phyloP scores from a whole-genome alignment of 2,329 filamentous ascomycete species.

The Chrysoporthe puriensis region DNA sequence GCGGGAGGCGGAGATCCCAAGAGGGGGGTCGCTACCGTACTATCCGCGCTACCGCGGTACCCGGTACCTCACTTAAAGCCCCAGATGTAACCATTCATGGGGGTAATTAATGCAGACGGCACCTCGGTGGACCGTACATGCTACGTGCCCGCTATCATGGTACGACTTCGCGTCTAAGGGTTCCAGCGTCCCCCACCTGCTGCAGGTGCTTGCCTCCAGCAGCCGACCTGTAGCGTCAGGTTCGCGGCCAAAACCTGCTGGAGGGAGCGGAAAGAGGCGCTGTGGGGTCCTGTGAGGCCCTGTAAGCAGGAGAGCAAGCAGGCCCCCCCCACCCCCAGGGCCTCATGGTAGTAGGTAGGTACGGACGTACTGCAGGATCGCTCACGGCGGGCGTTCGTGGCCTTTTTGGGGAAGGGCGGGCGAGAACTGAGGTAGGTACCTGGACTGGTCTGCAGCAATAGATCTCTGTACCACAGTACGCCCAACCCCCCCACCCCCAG shows the following conservation, averaged over 20 bases:
- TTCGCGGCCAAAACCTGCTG: too few relatives aligned
- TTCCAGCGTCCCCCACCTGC: neutral
- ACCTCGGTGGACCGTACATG: neutral
- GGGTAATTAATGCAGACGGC: neutral
- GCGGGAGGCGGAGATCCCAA: slow-evolving; percentile 8
- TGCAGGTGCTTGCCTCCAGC: neutral
- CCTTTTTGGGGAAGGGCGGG: too few relatives aligned
- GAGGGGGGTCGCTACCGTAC: neutral
- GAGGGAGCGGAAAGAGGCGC: too few relatives aligned
- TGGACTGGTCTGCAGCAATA: too few relatives aligned
- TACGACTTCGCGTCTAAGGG: neutral
- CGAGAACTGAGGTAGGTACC: neutral
- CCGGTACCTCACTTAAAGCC: too few relatives aligned
- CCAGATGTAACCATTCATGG: slow-evolving; percentile 8
- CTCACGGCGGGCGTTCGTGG: too few relatives aligned
- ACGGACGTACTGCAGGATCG: too few relatives aligned
- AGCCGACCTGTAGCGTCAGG: neutral
- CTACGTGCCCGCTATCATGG: neutral
- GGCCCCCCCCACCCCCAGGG: too few relatives aligned
- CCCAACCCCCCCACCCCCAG: neutral
- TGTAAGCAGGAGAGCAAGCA: too few relatives aligned
- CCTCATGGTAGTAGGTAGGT: too few relatives aligned
- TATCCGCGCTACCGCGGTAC: neutral
- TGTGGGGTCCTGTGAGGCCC: neutral
- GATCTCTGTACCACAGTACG: too few relatives aligned